These are phyloP conservation scores for Coemansia sp. DNA, from an alignment of 192 early-diverging fungal species.

Conservation along the genomic window DNA sequence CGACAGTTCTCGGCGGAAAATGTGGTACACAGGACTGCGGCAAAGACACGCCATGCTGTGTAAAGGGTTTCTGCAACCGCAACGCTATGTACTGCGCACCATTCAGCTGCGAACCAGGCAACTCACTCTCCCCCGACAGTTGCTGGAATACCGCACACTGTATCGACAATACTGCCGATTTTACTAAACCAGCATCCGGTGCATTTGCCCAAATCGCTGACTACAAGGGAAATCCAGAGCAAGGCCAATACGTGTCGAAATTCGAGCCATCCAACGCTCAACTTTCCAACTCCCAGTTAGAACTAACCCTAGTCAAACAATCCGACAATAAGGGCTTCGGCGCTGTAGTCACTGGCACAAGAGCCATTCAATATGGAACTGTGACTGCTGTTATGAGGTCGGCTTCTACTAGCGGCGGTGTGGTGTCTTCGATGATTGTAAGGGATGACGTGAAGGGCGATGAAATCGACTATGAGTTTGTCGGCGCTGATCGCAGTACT, in stretches of 20 bases:
- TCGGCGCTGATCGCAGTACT: constrained; percentile 55
- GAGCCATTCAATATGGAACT: constrained; percentile 65
- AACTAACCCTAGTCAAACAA: constrained; percentile 49
- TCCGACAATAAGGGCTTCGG: constrained; percentile 59
- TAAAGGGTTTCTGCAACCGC: constrained; percentile 53
- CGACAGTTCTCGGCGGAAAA: constrained; percentile 18
- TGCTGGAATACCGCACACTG: constrained; percentile 55
- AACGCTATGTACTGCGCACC: constrained; percentile 51
- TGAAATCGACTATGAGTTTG: constrained; percentile 72
- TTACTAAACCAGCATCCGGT: constrained; percentile 9
- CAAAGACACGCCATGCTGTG: constrained; percentile 56
- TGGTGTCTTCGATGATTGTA: constrained; percentile 65
- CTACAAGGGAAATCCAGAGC: constrained; percentile 59
- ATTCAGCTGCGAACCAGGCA: constrained; percentile 48
- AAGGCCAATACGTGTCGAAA: constrained; percentile 55
- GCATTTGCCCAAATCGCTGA: constrained; percentile 39
- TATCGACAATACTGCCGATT: constrained; percentile 36
- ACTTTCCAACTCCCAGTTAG: constrained; percentile 45
- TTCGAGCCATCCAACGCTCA: constrained; percentile 59
- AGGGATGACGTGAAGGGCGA: constrained; percentile 60
- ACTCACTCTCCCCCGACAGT: constrained; percentile 32
- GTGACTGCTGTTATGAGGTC: constrained; percentile 60
- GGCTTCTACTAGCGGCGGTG: constrained; percentile 55
- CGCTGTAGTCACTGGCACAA: constrained; percentile 58
- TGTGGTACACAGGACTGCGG: constrained; percentile 36